phyloP scores from a whole-genome alignment of 2,329 filamentous ascomycete species.

The Aspergillus sp. region DNA sequence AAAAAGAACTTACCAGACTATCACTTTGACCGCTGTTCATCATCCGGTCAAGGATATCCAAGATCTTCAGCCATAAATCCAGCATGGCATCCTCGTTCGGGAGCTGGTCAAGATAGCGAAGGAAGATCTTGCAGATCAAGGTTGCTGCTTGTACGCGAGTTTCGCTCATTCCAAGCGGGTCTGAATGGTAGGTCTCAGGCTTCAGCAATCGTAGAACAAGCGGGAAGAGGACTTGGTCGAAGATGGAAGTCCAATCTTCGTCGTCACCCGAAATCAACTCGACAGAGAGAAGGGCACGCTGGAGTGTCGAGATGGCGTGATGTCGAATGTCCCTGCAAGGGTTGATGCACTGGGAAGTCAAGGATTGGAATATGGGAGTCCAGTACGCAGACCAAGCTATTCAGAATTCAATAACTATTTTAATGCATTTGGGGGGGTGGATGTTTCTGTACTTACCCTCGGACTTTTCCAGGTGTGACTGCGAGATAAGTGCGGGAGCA shows the following conservation, averaged over 20 bases:
- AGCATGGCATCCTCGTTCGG: conserved; percentile 83
- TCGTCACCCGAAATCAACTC: conserved; percentile 77
- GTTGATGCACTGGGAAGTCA: conserved; percentile 88
- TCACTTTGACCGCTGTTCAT: conserved; percentile 95
- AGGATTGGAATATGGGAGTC: conserved; percentile 84
- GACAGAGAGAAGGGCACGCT: conserved; percentile 76
- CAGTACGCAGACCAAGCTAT: conserved; percentile 95
- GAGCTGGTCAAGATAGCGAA: conserved; percentile 83
- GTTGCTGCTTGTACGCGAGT: conserved; percentile 88
- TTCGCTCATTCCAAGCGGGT: conserved; percentile 89
- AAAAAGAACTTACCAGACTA: conserved; percentile 59
- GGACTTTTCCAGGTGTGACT: conserved; percentile 81
- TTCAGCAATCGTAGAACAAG: conserved; percentile 81
- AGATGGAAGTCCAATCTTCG: conserved; percentile 91
- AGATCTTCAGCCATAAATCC: conserved; percentile 83
- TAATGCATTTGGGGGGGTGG: neutral
- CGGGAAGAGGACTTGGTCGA: conserved; percentile 87
- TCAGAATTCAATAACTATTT: conserved; percentile 1
- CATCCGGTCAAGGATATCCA: conserved; percentile 89
- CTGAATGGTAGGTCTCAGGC: conserved; percentile 87
- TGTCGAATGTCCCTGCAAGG: conserved; percentile 89
- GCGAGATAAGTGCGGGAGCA: conserved; percentile 79
- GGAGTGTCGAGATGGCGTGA: conserved; percentile 76
- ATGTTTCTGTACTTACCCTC: conserved; percentile 53
- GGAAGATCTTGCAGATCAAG: conserved; percentile 86